Base-by-base conservation (phyloP, 106 monocot species). In the Dendrobium nobile region DNA sequence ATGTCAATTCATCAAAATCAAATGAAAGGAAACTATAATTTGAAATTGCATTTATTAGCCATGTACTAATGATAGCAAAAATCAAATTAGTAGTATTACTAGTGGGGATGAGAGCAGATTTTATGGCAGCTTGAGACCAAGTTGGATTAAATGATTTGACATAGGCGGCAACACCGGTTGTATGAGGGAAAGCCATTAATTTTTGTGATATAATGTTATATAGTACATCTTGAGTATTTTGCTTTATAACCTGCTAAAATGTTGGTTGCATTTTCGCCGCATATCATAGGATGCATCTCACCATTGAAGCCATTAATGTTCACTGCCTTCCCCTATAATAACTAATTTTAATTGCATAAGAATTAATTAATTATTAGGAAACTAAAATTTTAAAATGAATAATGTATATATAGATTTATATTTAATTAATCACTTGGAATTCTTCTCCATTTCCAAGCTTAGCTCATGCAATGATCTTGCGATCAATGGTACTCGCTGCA, bases 151-250 rank as follows among this genome's bases (percentile, higher is more conserved):
- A 82, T 2, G 87, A 84, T 45, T 87, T 87, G 28, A 87, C 82
- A 18, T 82, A 85, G 6, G 87, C 84, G 9, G 84, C 87, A 13
- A 72, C 79, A 0, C 79, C 84, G 5, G 42, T 77, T 16, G 74
- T 77, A 43, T 87, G 87, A 2, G 87, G 87, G 79, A 82, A 84
- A 6, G 87, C 51, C 87, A 87, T 87, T 56, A 84, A 87, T 31
- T 84, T 84, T 6, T 84, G 84, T 28, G 87, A 84, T 10, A 79
- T 61, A 17, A 87, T 84, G 79, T 79, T 82, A 0, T 24, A 26
- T 3, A 85, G 89, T 5, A 41, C 43, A 2, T 24, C 64, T 64
- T 64, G 26, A 22, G n/a, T 10, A 1, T n/a, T n/a, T 24, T 64
- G 64, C 7, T 7, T 0, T 6, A 64, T 5, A 24, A 24, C 64